Evolutionary conservation across 2,329 filamentous ascomycete species (phyloP), one percentile per base, ranked within the genome.

Genomic region (Zopfia rhizophila): DNA sequence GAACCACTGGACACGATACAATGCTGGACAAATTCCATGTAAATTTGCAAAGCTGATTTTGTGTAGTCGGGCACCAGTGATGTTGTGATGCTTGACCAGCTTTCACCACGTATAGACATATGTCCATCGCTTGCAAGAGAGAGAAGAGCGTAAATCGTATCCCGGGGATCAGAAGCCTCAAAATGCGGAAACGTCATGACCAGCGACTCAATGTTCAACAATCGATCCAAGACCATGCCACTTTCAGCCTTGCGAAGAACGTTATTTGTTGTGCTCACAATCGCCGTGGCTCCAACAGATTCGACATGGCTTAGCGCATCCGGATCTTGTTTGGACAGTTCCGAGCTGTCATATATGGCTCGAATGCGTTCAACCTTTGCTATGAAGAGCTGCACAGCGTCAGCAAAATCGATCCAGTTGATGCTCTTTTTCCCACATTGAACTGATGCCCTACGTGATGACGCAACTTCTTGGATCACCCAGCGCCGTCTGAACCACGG

Each of bases 401-500:
- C 64, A 3, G 70, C 66, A 21, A 77, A 68, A 4, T 70, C 58
- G 3, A 53, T 40, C 72, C 73, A 76, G 7, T 53, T 32, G 6
- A 75, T 64, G 2, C 43, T 42, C 2, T 72, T 58, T 0, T 43
- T 24, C 1, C 75, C 75, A 48, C 74, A 76, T 32, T 71, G 68
- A 0, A 78, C 57, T 3, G 48, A 59, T 4, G 68, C 69, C 3
- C 53, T 48, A 19, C 48, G 51, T 0, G 74, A 72, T 18, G 73
- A 58, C 1, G 69, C 66, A 11, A 77, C 67, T 50, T 77, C 75
- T 50, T 78, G 74, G 0, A 78, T 66, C 1, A 77, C 70, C 75
- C 74, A 77, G 0, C 73, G 66, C 3, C 73, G 58, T 30, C 64
- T 70, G 46, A 75, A 62, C 66, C 74, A 78, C 2, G 59, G 55